A percentile compares a stretch with the other conserved stretches of the same genome.
Evolutionary conservation across 768 basidiomycete species (phyloP).

Genomic region (Suillus ampliporus): DNA sequence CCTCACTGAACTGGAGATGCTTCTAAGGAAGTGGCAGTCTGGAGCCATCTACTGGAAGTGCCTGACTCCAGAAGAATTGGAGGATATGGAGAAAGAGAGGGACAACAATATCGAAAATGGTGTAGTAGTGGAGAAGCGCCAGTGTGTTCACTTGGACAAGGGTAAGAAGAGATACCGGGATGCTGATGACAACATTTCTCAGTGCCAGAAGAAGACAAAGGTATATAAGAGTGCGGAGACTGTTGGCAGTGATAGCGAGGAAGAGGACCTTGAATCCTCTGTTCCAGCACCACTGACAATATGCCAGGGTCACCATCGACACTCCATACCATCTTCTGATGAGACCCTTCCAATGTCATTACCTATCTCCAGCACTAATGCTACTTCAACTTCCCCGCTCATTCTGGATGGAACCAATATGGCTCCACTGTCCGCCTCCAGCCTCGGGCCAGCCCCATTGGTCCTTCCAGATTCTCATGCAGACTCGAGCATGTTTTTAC

Average conservation of each 20-base stretch:
- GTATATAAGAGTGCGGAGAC: not conserved
- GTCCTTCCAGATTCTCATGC: too few relatives aligned
- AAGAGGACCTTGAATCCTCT: not conserved
- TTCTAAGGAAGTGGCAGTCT: constrained; percentile 10
- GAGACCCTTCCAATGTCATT: too few relatives aligned
- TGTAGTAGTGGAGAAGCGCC: not conserved
- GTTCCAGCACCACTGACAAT: not conserved
- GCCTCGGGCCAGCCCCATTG: too few relatives aligned
- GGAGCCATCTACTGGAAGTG: constrained; percentile 6
- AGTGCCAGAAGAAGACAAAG: not conserved
- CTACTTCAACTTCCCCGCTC: too few relatives aligned
- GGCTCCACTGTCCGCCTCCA: too few relatives aligned
- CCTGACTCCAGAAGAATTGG: not conserved
- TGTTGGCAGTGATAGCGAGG: not conserved
- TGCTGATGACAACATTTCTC: not conserved
- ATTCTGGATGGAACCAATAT: too few relatives aligned
- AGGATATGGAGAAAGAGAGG: constrained; percentile 1
- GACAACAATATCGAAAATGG: not conserved
- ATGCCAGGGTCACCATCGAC: too few relatives aligned
- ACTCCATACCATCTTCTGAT: too few relatives aligned
- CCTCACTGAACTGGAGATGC: constrained; percentile 6
- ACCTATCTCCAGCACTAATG: too few relatives aligned
- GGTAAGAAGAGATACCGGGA: not conserved
- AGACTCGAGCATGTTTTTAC: too few relatives aligned
- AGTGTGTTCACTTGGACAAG: not conserved